A percentile compares a stretch with the other conserved stretches of the same genome.
These are phyloP conservation scores for Dendrobium huoshanense DNA, from an alignment of 106 monocot genomes.

Conservation along the genomic window DNA sequence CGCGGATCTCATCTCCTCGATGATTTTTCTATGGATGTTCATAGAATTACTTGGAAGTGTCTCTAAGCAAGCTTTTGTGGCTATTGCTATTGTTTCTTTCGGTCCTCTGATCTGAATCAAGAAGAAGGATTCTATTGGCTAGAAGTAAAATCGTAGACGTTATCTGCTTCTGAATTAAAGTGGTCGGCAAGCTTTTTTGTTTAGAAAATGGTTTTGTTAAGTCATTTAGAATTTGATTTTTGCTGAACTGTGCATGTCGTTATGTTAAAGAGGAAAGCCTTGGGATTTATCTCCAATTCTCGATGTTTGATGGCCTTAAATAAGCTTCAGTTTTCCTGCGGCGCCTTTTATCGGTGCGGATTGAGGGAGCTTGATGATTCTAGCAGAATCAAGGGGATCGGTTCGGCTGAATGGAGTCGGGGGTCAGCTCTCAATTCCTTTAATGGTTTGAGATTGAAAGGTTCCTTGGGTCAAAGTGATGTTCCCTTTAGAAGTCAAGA, in stretches of 20 bases:
- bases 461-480: conserved; percentile 4
- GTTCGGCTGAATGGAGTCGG: conserved; percentile 4
- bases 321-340: background rate
- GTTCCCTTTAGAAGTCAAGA: background rate
- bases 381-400: background rate
- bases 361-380: conserved; percentile 3
- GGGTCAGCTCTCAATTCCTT: background rate
- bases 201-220: background rate
- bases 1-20: background rate
- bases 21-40: background rate
- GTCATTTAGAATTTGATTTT: conserved; percentile 3
- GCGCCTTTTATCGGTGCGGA: background rate
- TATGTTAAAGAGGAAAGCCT: conserved; percentile 4
- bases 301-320: background rate
- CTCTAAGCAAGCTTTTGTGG: background rate
- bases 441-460: background rate
- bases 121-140: background rate
- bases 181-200: background rate
- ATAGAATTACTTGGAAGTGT: background rate
- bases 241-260: conserved; percentile 1
- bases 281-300: background rate
- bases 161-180: background rate
- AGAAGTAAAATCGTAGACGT: background rate
- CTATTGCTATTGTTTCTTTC: background rate
- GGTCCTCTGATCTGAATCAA: background rate